Base-by-base conservation (phyloP, 371 early-diverging fungal genomes). In the Homolaphlyctis polyrhiza region DNA sequence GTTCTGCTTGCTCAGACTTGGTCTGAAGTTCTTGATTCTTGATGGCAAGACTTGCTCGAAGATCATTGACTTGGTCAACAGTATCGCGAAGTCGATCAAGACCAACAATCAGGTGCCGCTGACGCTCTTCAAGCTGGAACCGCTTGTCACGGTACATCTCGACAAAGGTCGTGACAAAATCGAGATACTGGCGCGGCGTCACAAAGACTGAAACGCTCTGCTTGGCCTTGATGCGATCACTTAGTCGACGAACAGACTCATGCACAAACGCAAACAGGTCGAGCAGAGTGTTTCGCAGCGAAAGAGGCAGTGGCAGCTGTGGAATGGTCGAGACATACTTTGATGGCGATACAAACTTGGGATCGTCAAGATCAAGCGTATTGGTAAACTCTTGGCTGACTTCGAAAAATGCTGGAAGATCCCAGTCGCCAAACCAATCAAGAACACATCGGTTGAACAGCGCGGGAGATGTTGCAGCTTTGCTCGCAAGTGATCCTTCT, bases 381-480 rank as follows among this genome's bases (percentile, higher is more conserved):
- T 86, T 81, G 8, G 97, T 96, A 69, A 96, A 96, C 76, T 97
- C 96, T 64, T 88, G 88, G 58, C 94, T 97, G 21, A 99, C 98
- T 78, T 98, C 97, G 83, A 88, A 95, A 78, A 98, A 93, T 11
- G 97, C 97, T 73, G 95, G 94, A 68, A 94, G 92, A 8, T 93
- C 89, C 98, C 98, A 98, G 71, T 97, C 98, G 60, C 99, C 99
- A 64, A 96, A 95, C 98, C 97, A 99, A 76, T 99, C 96, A 27
- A 99, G 79, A 36, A 99, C 99, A 82, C 99, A 99, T 71, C 99
- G 92, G 76, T 99, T 99, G 89, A 99, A 99, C 76, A 99, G 81
- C 30, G 99, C 99, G 29, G 99, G 99, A 2, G 97, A 97, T 0
- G 97, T 97, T 29, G 98, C 95, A 0, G 97, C 95, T 54, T 95